These are phyloP conservation scores for Hypoxylon subgilvum DNA, from an alignment of 495 filamentous ascomycete species.

Conservation along the genomic window DNA sequence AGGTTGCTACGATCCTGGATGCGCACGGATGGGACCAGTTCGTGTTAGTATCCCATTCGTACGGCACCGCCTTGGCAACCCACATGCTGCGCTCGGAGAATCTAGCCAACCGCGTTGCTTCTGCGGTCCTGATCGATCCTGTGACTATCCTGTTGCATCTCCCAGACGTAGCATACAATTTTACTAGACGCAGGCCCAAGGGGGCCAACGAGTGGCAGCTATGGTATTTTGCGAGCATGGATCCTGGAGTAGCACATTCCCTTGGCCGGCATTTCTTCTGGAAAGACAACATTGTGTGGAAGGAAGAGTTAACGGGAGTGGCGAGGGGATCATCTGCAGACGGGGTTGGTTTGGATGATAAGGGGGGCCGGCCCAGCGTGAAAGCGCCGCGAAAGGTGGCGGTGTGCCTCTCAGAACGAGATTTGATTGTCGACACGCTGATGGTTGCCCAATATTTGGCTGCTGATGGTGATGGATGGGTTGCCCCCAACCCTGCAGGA, in stretches of 20 bases:
- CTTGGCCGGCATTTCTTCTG: conserved; percentile 70
- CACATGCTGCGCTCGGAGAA: conserved; percentile 60
- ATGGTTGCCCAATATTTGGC: conserved; percentile 64
- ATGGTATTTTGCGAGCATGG: conserved; percentile 70
- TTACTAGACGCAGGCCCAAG: conserved; percentile 60
- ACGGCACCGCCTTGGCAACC: conserved; percentile 66
- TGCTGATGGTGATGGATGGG: conserved; percentile 40
- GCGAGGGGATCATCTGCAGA: conserved; percentile 18
- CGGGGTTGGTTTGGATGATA: conserved; percentile 18
- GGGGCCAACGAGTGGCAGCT: conserved; percentile 68
- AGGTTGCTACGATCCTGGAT: conserved; percentile 60
- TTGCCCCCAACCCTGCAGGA: conserved; percentile 11
- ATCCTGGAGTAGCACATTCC: conserved; percentile 65
- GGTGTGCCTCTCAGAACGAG: conserved; percentile 62
- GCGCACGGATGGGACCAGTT: conserved; percentile 57
- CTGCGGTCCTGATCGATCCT: conserved; percentile 66
- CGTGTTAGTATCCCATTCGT: conserved; percentile 66
- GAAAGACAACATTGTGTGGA: conserved; percentile 71
- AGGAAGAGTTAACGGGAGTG: conserved; percentile 57
- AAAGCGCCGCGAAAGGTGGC: conserved; percentile 50
- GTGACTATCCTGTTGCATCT: conserved; percentile 70
- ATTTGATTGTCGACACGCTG: conserved; percentile 69
- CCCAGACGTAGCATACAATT: conserved; percentile 75
- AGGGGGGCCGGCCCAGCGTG: conserved; percentile 5
- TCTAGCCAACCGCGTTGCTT: conserved; percentile 51